Base-by-base conservation (phyloP, 305 asterid genomes). In the Lippia alba region DNA sequence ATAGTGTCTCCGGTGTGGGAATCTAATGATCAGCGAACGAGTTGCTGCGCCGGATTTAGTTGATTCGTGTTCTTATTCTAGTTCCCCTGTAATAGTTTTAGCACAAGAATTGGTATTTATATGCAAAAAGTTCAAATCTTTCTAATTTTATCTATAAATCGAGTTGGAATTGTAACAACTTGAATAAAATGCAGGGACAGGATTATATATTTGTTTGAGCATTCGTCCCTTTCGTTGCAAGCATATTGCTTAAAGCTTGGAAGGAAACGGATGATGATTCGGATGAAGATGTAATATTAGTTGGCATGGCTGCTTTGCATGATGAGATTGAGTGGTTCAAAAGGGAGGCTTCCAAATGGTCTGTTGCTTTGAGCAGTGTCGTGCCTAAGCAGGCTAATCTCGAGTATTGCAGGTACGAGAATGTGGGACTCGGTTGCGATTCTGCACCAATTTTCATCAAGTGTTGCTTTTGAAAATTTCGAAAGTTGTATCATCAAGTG, bases 261-360 rank as follows among this genome's bases (percentile, higher is more conserved):
- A 85, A 88, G 79, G 89, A 82, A 66, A 72, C 88, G 1, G 89
- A 82, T 64, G 88, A 83, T 51, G 57, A 66, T 44, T 79, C 81
- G 7, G 96, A 90, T 61, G 33, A 89, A 50, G 96, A 90, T 69
- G 77, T 84, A 30, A 77, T 90, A 59, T 76, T 89, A 81, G 85
- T 87, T 8, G 96, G 92, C 40, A 2, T 89, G 30, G 93, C 91
- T 57, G 83, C 94, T 18, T 66, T 89, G 60, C 86, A 81, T 16
- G 98, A 89, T 61, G 98, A 91, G 77, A 56, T 93, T 61, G 70
- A 78, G 36, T 93, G 98, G 97, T 93, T 93, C 84, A 90, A 89
- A 73, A 83, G 65, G 40, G 92, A 93, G 79, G 93, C 98, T 58
- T 84, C 91, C n/a, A 87, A 90, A 61, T 90, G 92, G 94, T 69